Percentiles rank a stretch among this genome's conserved stretches.
Conservation (phyloP, 106 monocot species). For the Dendrobium huoshanense region DNA sequence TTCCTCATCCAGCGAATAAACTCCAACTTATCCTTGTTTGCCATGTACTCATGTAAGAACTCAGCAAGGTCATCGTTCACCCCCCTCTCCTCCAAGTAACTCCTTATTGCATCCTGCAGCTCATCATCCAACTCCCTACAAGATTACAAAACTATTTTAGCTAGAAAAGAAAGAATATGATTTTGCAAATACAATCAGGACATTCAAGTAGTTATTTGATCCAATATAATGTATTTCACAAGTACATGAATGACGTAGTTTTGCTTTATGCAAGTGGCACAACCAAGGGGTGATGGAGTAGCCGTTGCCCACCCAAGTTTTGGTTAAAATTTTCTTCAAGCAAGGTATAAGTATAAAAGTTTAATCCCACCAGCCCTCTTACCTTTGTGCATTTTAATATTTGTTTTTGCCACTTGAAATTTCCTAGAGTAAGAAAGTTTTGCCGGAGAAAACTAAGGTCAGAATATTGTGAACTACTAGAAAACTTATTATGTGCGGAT, state of each 20-base stretch:
- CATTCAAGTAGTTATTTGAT: background rate
- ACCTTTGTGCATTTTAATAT: no score
- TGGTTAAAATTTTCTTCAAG: background rate
- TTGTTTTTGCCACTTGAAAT: no score
- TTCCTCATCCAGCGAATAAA: conserved; percentile 46
- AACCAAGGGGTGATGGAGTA: background rate
- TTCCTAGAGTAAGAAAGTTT: no score
- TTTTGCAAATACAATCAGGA: background rate
- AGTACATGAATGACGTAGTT: background rate
- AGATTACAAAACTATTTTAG: background rate
- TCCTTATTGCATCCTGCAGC: conserved; percentile 21
- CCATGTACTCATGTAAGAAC: conserved; percentile 59
- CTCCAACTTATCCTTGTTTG: conserved; percentile 53
- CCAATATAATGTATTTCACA: background rate
- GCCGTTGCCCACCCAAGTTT: background rate
- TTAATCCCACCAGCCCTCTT: no score
- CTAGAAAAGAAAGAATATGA: background rate
- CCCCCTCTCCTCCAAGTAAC: conserved; percentile 44
- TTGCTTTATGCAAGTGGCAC: background rate
- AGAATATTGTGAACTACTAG: no score
- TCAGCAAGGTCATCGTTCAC: conserved; percentile 58
- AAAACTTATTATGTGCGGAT: no score
- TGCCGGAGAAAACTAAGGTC: no score
- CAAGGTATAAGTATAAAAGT: no score
- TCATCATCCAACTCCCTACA: conserved; percentile 42